Conservation (phyloP, 2,329 filamentous ascomycete genomes). For the Dothistroma septosporum region DNA sequence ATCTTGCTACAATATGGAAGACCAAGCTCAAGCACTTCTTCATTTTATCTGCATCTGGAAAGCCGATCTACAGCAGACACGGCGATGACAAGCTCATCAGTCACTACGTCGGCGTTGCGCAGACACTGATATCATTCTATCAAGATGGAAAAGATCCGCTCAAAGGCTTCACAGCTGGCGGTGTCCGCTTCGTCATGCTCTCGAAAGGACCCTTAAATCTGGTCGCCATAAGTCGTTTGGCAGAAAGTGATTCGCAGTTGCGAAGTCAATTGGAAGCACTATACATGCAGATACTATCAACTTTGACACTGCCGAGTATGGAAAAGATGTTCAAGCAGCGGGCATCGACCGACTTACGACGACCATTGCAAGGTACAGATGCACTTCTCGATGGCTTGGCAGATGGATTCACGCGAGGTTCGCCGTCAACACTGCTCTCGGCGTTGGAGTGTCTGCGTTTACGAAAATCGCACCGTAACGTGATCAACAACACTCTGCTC, state of each 20-base stretch:
- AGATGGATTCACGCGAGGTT: constrained; percentile 91
- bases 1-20: constrained; percentile 70
- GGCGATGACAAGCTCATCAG: constrained; percentile 87
- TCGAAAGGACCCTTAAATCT: constrained; percentile 86
- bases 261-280: constrained; percentile 83
- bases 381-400: constrained; percentile 84
- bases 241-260: constrained; percentile 88
- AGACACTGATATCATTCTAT: constrained; percentile 97
- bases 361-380: constrained; percentile 87
- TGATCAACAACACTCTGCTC: constrained; percentile 82
- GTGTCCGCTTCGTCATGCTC: constrained; percentile 77
- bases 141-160: constrained; percentile 74
- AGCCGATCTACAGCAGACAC: constrained; percentile 94
- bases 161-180: constrained; percentile 79
- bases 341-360: constrained; percentile 87
- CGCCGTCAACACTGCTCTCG: constrained; percentile 80
- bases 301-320: constrained; percentile 81
- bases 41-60: constrained; percentile 91
- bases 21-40: constrained; percentile 95
- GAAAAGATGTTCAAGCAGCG: constrained; percentile 82
- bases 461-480: constrained; percentile 77
- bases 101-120: constrained; percentile 88
- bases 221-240: constrained; percentile 84
- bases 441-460: constrained; percentile 91
- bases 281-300: constrained; percentile 98